Percentiles rank a stretch among this genome's conserved stretches.
Conservation (phyloP, 768 basidiomycete genomes). For the Xanthoconium purpureum region DNA sequence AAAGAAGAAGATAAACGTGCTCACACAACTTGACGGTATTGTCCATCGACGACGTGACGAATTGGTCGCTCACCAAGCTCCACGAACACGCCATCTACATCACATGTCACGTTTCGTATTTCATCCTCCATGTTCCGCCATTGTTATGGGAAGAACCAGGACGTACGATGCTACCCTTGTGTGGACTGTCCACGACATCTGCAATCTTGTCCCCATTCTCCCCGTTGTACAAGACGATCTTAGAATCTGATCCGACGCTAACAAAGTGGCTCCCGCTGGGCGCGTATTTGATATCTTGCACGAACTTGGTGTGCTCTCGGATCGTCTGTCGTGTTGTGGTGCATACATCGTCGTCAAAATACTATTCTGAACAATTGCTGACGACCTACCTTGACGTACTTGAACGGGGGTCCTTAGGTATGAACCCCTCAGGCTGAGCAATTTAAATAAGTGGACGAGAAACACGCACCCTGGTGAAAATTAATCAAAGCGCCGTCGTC, state of each 20-base stretch:
- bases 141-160: neutral
- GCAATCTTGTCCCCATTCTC: slow-evolving; percentile 76
- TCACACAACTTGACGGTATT: slow-evolving; percentile 84
- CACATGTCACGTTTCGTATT: neutral
- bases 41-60: slow-evolving; percentile 85
- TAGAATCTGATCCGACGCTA: slow-evolving; percentile 86
- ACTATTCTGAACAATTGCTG: neutral
- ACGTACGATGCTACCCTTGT: slow-evolving; percentile 75
- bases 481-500: slow-evolving; percentile 79
- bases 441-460: neutral
- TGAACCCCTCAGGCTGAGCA: neutral
- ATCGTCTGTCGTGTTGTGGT: slow-evolving; percentile 52
- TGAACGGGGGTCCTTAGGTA: slow-evolving; percentile 72
- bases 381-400: slow-evolving; percentile 69
- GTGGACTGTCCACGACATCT: slow-evolving; percentile 65
- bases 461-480: slow-evolving; percentile 68
- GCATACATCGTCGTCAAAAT: neutral
- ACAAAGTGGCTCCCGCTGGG: slow-evolving; percentile 80
- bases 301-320: slow-evolving; percentile 86
- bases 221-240: slow-evolving; percentile 87
- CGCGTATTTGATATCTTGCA: slow-evolving; percentile 85
- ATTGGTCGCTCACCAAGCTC: slow-evolving; percentile 67
- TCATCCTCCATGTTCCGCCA: neutral
- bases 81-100: slow-evolving; percentile 72
- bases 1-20: neutral